phyloP scores from a whole-genome alignment of 2,329 filamentous ascomycete genomes.

The Chaetomiaceae sp. region DNA sequence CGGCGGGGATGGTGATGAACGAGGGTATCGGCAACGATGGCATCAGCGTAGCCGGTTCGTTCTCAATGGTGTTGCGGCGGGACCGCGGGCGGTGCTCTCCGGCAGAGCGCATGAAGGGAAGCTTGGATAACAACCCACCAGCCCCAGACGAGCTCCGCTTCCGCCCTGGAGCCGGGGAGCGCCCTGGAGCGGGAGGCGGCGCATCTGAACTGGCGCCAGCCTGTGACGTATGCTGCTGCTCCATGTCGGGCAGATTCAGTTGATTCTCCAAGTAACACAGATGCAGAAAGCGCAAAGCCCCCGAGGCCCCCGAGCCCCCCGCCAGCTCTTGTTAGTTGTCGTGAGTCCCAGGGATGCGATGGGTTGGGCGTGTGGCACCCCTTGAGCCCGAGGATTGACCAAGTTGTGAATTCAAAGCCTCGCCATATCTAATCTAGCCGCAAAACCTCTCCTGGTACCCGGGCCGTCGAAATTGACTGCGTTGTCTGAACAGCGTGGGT shows the following conservation, averaged over 20 bases:
- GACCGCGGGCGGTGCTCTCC: constrained; percentile 30
- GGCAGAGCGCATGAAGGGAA: constrained; percentile 61
- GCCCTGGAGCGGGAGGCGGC: constrained; percentile 15
- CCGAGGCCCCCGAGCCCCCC: too few species aligned
- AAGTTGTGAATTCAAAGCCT: neutral
- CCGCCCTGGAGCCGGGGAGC: constrained; percentile 20
- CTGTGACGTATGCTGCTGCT: constrained; percentile 15
- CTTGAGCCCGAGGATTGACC: neutral
- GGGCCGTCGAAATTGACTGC: too few species aligned
- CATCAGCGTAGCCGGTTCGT: constrained; percentile 12
- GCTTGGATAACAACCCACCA: constrained; percentile 61
- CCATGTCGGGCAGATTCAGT: constrained; percentile 9
- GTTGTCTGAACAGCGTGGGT: neutral
- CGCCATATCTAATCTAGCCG: neutral
- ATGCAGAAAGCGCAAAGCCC: neutral
- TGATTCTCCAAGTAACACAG: too few species aligned
- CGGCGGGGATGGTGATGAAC: constrained; percentile 11
- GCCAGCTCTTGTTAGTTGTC: too few species aligned
- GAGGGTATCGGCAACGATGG: constrained; percentile 9
- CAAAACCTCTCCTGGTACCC: too few species aligned
- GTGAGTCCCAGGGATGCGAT: too few species aligned
- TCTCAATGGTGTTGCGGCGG: constrained; percentile 36
- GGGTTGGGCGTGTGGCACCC: too few species aligned
- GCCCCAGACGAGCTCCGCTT: constrained; percentile 46
- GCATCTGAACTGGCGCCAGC: constrained; percentile 14